Evolutionary conservation across 495 filamentous ascomycete genomes (phyloP), one percentile per base, ranked within the genome.

Genomic region (Aspergillus hancockii): DNA sequence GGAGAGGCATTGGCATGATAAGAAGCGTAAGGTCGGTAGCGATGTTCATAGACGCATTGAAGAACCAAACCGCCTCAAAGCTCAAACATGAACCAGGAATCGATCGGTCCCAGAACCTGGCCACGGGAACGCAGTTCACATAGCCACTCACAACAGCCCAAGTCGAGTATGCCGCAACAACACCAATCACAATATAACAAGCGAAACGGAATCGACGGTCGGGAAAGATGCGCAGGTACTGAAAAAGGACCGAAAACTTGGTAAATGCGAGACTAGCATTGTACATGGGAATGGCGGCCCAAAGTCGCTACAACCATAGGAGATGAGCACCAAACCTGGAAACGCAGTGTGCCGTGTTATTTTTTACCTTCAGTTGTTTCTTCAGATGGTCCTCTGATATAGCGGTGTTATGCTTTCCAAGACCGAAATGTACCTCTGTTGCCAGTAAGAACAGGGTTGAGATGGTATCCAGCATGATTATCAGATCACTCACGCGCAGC

Each of bases 1-100:
- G 74, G 0, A 82, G 68, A 2, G 80, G 81, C 75, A 87, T 82
- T 6, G 85, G 85, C 30, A 86, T 53, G 4, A 78, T 52, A 5
- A 86, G 76, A 14, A 87, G 78, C 25, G 80, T 68, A n/a, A 85
- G 32, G 63, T 87, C 84, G 18, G 78, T 82, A n/a, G 65, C 63
- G 34, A 85, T 83, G 21, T 79, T 79, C 65, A 86, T 79, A 0
- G 75, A 75, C 1, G 81, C 79, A 55, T 84, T 85, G 60, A 80
- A 76, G 52, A 82, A 81, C 73, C 72, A 78, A n/a, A 76, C 52
- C 1, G 65, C 67, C 45, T 73, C 69, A 25, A 75, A 74, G 54
- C 73, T 77, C 50, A 88, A 75, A 63, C 86, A 89, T 30, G 56
- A 57, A 5, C 82, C 82, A 0, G 73, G 67, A 4, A 85, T 64